phyloP scores from a whole-genome alignment of 345 rosid species.

The Gossypium ekmanianum region DNA sequence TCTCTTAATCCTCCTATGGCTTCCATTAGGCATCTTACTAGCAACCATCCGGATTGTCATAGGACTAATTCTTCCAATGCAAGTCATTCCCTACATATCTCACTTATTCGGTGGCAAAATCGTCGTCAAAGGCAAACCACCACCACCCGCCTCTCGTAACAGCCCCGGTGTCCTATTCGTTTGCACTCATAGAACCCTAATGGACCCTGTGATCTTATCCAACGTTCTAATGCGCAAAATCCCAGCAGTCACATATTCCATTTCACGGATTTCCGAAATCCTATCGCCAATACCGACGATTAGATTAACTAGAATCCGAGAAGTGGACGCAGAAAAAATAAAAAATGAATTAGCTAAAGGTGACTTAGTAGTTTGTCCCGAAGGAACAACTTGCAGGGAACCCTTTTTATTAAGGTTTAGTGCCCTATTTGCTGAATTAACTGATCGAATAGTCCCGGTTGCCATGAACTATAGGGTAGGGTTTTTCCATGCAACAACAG shows the following conservation, averaged over 20 bases:
- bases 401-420: conserved; percentile 82
- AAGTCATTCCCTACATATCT: conserved; percentile 54
- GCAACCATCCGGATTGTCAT: conserved; percentile 47
- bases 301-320: conserved; percentile 62
- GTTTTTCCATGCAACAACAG: conserved; percentile 92
- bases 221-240: conserved; percentile 63
- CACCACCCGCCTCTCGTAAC: conserved; percentile 36
- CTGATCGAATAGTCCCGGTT: conserved; percentile 82
- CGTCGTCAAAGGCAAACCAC: conserved; percentile 73
- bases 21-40: conserved; percentile 69
- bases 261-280: conserved; percentile 72
- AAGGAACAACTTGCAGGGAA: conserved; percentile 93
- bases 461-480: conserved; percentile 84
- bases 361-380: conserved; percentile 82
- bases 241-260: conserved; percentile 88
- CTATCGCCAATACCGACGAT: conserved; percentile 86
- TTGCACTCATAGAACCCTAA: conserved; percentile 85
- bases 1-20: conserved; percentile 73
- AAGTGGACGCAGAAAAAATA: conserved; percentile 62
- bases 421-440: conserved; percentile 78
- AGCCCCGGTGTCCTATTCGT: conserved; percentile 70
- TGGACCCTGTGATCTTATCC: conserved; percentile 88
- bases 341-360: conserved; percentile 51
- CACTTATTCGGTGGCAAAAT: conserved; percentile 53
- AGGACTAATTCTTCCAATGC: conserved; percentile 58